A percentile compares a stretch with the other conserved stretches of the same genome.
phyloP scores from a whole-genome alignment of 1,284 basidiomycete genomes.

The Cutaneotrichosporon dermatis region DNA sequence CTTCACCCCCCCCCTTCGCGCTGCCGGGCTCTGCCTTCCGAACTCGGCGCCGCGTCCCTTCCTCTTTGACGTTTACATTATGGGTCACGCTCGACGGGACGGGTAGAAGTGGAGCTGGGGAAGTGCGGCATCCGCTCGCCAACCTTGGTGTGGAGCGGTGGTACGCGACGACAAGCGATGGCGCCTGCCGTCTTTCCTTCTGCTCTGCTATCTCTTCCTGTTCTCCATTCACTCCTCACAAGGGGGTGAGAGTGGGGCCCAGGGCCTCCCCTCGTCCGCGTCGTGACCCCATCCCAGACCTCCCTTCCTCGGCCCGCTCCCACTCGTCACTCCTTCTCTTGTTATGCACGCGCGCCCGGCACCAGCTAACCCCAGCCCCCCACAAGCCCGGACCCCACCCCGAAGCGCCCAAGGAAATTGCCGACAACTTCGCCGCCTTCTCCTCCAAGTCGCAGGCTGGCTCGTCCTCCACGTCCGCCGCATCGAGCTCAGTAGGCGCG shows the following conservation, averaged over 20 bases:
- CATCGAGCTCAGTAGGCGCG: slow-evolving; percentile 22
- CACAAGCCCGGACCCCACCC: slow-evolving; percentile 67
- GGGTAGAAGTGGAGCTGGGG: no score
- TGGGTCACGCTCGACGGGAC: no score
- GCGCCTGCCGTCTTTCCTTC: no score
- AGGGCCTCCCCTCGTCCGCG: no score
- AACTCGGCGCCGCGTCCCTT: background rate
- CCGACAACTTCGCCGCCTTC: slow-evolving; percentile 60
- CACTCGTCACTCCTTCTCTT: background rate
- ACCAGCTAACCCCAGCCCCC: slow-evolving; percentile 51
- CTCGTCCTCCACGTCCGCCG: slow-evolving; percentile 14
- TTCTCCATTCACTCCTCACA: no score
- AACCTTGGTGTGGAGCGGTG: no score
- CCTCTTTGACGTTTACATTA: background rate
- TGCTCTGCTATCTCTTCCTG: no score
- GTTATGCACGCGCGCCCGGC: no score
- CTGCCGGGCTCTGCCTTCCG: background rate
- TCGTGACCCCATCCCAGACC: background rate
- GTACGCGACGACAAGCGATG: no score
- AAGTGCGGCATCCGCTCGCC: no score
- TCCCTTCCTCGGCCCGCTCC: background rate
- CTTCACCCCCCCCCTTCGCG: background rate
- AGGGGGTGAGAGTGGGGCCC: no score
- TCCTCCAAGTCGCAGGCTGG: slow-evolving; percentile 51
- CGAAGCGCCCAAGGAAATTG: slow-evolving; percentile 65